Evolutionary conservation across 129 eudicot genomes (phyloP), one percentile per base, ranked within the genome.

Genomic region (Chrysanthemum makinoi): DNA sequence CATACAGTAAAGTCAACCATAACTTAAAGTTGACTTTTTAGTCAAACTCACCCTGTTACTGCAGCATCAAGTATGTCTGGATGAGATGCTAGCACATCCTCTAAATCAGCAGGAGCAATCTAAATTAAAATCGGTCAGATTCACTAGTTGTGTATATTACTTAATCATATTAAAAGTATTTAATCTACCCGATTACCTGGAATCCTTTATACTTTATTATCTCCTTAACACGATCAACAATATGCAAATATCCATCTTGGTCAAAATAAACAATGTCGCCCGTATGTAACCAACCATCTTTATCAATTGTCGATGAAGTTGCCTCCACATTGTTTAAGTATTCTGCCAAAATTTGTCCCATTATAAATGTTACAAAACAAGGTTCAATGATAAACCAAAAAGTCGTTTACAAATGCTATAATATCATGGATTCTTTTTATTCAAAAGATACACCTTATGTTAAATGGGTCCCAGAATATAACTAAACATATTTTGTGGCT

Each of bases 31-130:
- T 58, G 57, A 47, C 59, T 59, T 44, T 24, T 6, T 10, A 22
- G 20, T 57, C 9, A 69, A 8, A 73, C 91, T 72, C 67, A 88
- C 99, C 86, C 93, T 18, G 83, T 88, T 57, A 95, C 97, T 16
- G 91, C 99, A 65, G 87, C 97, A 82, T 95, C 99, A 73, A 88
- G 80, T 52, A 95, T 79, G 44, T 83, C 89, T 1, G 93, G 96
- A 78, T 95, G 97, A 47, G 91, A 77, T 43, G 76, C 62, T 74
- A 94, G 62, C 44, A 89, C 82, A 35, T 88, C 82, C 83, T 94
- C 98, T 46, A 95, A 82, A 77, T 90, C 99, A 33, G 95, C 97
- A 20, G 99, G 99, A 75, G 99, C 93, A 66, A 95, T 84, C 99
- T 95, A 78, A 82, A 72, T 12, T 61, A 10, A 1, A 39, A 35